A percentile compares a stretch with the other conserved stretches of the same genome.
phyloP scores from a whole-genome alignment of 1,284 basidiomycete genomes.

The Sporisorium exsertum region DNA sequence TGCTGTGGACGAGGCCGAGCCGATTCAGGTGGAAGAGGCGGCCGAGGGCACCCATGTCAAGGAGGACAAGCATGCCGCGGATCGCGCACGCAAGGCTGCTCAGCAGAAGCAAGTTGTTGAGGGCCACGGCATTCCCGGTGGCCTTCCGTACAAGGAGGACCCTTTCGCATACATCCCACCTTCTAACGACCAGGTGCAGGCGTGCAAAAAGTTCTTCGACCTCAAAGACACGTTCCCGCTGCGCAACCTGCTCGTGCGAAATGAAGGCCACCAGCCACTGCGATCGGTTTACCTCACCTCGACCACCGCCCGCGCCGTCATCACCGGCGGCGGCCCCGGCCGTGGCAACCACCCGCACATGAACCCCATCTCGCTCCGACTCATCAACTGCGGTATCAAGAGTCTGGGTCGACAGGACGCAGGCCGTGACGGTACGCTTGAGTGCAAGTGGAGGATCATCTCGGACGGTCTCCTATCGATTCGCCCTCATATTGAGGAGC shows the following conservation, averaged over 20 bases:
- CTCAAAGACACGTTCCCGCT: slow-evolving; percentile 81
- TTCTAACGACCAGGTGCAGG: slow-evolving; percentile 54
- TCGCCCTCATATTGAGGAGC: slow-evolving; percentile 80
- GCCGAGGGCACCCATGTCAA: slow-evolving; percentile 34
- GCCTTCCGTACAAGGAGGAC: slow-evolving; percentile 66
- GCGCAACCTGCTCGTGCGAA: slow-evolving; percentile 85
- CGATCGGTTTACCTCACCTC: slow-evolving; percentile 92
- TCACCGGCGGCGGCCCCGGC: slow-evolving; percentile 77
- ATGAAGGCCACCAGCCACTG: slow-evolving; percentile 80
- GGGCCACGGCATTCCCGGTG: slow-evolving; percentile 56
- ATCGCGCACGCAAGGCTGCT: slow-evolving; percentile 46
- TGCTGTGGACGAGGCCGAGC: slow-evolving; percentile 6
- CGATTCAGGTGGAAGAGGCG: slow-evolving; percentile 14
- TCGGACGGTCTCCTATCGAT: slow-evolving; percentile 87
- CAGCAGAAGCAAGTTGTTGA: slow-evolving; percentile 44
- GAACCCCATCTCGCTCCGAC: slow-evolving; percentile 82
- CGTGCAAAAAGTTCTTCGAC: slow-evolving; percentile 78
- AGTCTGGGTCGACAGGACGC: slow-evolving; percentile 75
- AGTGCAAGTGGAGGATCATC: slow-evolving; percentile 78
- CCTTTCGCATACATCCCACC: slow-evolving; percentile 61
- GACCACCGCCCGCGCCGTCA: slow-evolving; percentile 79
- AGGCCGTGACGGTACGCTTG: slow-evolving; percentile 69
- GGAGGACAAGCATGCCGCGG: slow-evolving; percentile 59
- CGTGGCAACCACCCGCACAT: slow-evolving; percentile 56
- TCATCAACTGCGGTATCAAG: slow-evolving; percentile 92